These are phyloP conservation scores for Xylariaceae sp. DNA, from an alignment of 2,329 filamentous ascomycete genomes.

Conservation along the genomic window DNA sequence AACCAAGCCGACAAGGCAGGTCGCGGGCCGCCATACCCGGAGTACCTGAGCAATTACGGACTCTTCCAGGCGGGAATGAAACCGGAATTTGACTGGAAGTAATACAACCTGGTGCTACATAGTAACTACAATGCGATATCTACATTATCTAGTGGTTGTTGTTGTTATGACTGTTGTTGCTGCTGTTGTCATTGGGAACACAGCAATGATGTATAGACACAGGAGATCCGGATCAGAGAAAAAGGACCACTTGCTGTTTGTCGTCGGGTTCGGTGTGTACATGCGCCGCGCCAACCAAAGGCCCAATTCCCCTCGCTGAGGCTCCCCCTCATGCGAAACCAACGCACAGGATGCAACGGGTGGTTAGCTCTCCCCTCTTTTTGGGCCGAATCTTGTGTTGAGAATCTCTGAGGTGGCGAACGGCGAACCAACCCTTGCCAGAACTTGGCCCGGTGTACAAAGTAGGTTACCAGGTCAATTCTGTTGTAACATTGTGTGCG, in stretches of 20 bases:
- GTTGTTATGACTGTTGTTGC: neutral
- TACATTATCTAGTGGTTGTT: too few relatives aligned
- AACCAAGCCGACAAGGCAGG: constrained; percentile 4
- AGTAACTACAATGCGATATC: too few relatives aligned
- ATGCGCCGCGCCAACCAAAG: constrained; percentile 2
- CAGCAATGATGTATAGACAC: neutral
- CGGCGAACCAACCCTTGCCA: neutral
- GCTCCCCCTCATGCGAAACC: constrained; percentile 3
- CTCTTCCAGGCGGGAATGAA: neutral
- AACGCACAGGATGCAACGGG: neutral
- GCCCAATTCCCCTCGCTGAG: constrained; percentile 4
- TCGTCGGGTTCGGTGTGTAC: constrained; percentile 27
- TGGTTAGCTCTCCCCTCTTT: constrained; percentile 20
- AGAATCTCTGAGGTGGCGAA: constrained; percentile 13
- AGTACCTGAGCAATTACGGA: neutral
- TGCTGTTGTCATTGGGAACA: too few relatives aligned
- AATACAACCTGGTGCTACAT: neutral
- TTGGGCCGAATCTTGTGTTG: constrained; percentile 3
- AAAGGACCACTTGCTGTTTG: constrained; percentile 9
- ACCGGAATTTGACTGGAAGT: neutral
- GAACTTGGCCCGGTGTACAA: constrained; percentile 14
- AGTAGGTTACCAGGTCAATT: neutral
- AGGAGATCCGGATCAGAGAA: neutral
- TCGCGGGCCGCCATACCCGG: neutral
- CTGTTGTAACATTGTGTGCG: neutral